Evolutionary conservation across 345 rosid species (phyloP).

Genomic region (Lepidium africanum): DNA sequence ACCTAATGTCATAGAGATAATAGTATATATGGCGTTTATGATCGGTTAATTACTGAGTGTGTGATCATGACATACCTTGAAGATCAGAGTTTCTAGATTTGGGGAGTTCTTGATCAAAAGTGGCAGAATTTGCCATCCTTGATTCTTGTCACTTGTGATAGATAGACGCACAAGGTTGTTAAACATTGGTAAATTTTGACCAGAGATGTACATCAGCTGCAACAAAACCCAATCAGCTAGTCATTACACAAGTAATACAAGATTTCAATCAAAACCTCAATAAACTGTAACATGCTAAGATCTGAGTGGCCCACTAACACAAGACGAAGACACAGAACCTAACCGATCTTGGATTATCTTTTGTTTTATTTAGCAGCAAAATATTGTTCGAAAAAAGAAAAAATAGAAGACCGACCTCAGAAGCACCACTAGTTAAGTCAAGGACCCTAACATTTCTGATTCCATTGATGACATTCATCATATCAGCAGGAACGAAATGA

Average conservation of each 20-base stretch:
- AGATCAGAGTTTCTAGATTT: slow-evolving; percentile 2
- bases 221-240: not conserved
- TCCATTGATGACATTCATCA: not conserved
- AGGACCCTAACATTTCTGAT: not conserved
- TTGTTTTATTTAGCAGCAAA: not conserved
- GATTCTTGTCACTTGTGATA: not conserved
- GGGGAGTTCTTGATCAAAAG: slow-evolving; percentile 2
- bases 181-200: not conserved
- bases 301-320: not conserved
- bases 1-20: not conserved
- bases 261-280: not conserved
- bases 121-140: slow-evolving; percentile 1
- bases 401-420: not conserved
- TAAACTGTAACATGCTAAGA: not conserved
- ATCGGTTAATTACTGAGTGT: too few species aligned
- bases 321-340: not conserved
- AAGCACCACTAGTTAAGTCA: not conserved
- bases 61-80: slow-evolving; percentile 4
- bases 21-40: too few species aligned
- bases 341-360: not conserved
- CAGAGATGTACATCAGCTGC: not conserved
- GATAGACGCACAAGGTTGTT: not conserved
- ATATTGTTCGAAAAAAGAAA: not conserved
- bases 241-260: not conserved
- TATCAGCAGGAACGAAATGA: not conserved